Evolutionary conservation across 2,329 filamentous ascomycete genomes (phyloP).

Genomic region (Monilinia laxa): DNA sequence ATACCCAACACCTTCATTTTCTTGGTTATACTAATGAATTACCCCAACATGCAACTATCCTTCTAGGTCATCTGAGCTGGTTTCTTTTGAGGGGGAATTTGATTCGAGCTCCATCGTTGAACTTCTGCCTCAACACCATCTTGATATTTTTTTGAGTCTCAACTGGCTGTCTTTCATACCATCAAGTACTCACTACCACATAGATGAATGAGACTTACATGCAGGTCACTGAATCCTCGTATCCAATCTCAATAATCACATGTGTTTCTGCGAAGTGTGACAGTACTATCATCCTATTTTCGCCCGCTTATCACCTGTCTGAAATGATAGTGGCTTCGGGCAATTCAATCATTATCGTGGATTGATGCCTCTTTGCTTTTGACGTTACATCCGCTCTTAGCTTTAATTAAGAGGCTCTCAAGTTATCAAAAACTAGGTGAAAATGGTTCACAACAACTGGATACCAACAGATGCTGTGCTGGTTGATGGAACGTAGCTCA

Average conservation of each 20-base stretch:
- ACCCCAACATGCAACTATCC: neutral
- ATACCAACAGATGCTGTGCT: slow-evolving; percentile 1
- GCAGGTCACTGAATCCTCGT: slow-evolving; percentile 13
- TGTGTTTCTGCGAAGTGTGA: slow-evolving; percentile 2
- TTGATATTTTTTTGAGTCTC: neutral
- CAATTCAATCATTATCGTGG: slow-evolving; percentile 20
- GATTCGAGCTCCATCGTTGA: neutral
- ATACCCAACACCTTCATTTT: slow-evolving; percentile 4
- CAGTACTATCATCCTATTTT: slow-evolving; percentile 14
- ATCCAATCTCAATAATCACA: slow-evolving; percentile 8
- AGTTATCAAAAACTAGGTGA: neutral
- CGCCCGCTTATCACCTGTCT: neutral
- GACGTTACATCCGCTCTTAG: slow-evolving; percentile 10
- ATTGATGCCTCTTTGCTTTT: slow-evolving; percentile 6
- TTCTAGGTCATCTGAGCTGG: neutral
- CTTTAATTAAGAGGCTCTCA: neutral
- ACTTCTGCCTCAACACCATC: neutral
- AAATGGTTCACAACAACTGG: slow-evolving; percentile 1
- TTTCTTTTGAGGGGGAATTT: neutral
- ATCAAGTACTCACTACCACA: neutral
- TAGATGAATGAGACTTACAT: neutral
- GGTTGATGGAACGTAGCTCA: slow-evolving; percentile 1
- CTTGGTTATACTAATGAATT: slow-evolving; percentile 3
- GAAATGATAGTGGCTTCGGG: slow-evolving; percentile 6
- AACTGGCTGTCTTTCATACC: neutral